These are phyloP conservation scores for Cercophora samala DNA, from an alignment of 495 filamentous ascomycete species.

Conservation along the genomic window DNA sequence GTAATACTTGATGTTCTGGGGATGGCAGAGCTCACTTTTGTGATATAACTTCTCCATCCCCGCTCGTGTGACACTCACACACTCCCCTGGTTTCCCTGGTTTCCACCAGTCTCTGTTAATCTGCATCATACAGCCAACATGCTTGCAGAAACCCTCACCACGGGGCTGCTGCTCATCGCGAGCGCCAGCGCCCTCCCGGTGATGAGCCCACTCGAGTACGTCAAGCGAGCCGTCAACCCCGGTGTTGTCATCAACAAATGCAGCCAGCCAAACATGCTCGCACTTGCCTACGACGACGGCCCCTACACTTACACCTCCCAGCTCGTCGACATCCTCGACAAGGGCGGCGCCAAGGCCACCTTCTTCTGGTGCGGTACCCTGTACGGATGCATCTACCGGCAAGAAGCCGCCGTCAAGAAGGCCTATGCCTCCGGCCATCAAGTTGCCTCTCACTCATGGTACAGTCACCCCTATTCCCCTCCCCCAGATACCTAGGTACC, in stretches of 20 bases:
- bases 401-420: conserved; percentile 47
- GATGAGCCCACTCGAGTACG: conserved; percentile 33
- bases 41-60: background rate
- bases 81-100: background rate
- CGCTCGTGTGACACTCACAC: background rate
- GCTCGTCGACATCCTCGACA: conserved; percentile 63
- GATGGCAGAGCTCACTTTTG: background rate
- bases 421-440: conserved; percentile 50
- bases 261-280: conserved; percentile 40
- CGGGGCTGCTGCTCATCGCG: conserved; percentile 32
- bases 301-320: conserved; percentile 64
- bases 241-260: conserved; percentile 44
- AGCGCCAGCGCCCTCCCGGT: conserved; percentile 31
- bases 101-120: background rate
- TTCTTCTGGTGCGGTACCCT: conserved; percentile 57
- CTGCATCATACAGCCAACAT: conserved; percentile 21
- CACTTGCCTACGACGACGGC: conserved; percentile 70
- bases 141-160: conserved; percentile 29
- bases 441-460: conserved; percentile 52
- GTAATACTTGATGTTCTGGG: background rate
- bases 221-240: conserved; percentile 38
- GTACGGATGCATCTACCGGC: conserved; percentile 55
- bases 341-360: conserved; percentile 57
- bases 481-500: no score
- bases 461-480: background rate